Evolutionary conservation across 305 asterid species (phyloP), one percentile per base, ranked within the genome.

Genomic region (Fraxinus nigra): DNA sequence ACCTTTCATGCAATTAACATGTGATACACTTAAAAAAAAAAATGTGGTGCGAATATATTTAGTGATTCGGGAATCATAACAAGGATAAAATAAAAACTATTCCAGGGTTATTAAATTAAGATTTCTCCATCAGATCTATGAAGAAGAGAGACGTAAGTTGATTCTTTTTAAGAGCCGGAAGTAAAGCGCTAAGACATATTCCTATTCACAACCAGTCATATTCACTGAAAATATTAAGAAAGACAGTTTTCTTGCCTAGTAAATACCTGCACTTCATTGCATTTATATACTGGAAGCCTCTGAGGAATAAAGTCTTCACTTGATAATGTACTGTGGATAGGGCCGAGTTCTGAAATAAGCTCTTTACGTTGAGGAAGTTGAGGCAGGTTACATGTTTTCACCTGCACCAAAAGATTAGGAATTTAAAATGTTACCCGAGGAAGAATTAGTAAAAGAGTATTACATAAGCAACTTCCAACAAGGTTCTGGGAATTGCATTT

Each of bases 211-310:
- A 37, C 22, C 24, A 33, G 33, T 72, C 46, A 13, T 83, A 81
- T 32, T 10, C 54, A 37, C 72, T 40, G 54, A 76, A 77, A 18
- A 63, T 34, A 74, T 22, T 3, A 72, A 26, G 28, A 38, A 33
- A 75, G 61, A 30, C 33, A 26, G 77, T 43, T n/a, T 18, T 22
- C 75, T 67, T 70, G 63, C 37, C 16, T 24, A 46, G 69, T 33
- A 37, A 16, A 78, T 85, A 95, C 99, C 98, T 94, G 98, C 83
- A 79, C 86, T 86, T 90, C 95, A 20, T 81, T 93, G 91, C 97
- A 95, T 88, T 89, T 92, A 77, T 95, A 88, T 24, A 89, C 92
- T 32, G 97, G 99, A 74, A 88, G 95, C 85, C 84, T 92, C 76
- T 91, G 93, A 81, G 92, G 88, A 87, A 77, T 70, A 79, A 86